Evolutionary conservation across 805 yeast genomes (phyloP).

Genomic region (Saccharomycopsis babjevae): DNA sequence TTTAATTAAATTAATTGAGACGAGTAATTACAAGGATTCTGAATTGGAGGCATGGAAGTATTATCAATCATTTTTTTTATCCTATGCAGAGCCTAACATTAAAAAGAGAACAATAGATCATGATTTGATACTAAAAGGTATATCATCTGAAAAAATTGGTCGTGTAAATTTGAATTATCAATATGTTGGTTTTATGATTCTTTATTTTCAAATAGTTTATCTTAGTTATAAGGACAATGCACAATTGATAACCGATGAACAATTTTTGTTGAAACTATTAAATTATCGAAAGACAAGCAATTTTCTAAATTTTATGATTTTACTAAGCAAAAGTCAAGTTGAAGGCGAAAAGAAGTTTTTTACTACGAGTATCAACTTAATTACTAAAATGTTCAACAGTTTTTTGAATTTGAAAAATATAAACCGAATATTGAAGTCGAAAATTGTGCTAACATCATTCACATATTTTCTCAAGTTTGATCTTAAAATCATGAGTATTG

Average conservation of each 20-base stretch:
- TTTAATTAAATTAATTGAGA: constrained; percentile 3
- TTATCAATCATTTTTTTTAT: not conserved
- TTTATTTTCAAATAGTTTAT: constrained; percentile 9
- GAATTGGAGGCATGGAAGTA: constrained; percentile 4
- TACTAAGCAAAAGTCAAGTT: not conserved
- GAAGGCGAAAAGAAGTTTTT: not conserved
- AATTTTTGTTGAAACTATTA: not conserved
- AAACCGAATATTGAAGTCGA: not conserved
- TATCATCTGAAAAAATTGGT: not conserved
- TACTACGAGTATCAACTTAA: not conserved
- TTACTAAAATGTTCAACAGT: not conserved
- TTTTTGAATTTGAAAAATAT: not conserved
- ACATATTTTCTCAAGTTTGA: not conserved
- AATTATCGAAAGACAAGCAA: not conserved
- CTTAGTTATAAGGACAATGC: constrained; percentile 4
- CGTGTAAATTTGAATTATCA: not conserved
- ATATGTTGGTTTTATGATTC: constrained; percentile 10
- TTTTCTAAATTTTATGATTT: not conserved
- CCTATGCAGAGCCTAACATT: not conserved
- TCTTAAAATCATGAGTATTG: not conserved
- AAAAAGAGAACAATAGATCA: not conserved
- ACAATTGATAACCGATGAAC: not conserved
- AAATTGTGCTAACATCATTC: not conserved
- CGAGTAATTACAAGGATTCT: not conserved
- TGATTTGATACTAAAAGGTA: constrained; percentile 1